Conservation (phyloP, 1,284 basidiomycete species). For the Nidula niveotomentosa region DNA sequence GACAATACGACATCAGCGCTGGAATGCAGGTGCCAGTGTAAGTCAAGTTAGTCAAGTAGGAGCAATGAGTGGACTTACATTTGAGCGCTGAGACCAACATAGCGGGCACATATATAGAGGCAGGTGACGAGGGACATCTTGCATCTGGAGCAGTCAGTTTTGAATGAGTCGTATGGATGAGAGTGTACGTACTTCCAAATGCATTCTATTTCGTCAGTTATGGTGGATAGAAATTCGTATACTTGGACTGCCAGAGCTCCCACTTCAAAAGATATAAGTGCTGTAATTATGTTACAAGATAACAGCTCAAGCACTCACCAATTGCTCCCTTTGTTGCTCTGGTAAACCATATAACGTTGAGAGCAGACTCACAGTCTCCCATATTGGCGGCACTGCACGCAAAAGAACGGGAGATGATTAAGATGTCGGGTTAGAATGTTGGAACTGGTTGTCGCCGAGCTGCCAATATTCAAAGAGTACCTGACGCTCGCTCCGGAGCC, state of each 20-base stretch:
- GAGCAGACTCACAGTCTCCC: too few relatives aligned
- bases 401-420: too few relatives aligned
- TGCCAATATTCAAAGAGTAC: too few relatives aligned
- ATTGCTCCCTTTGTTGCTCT: too few relatives aligned
- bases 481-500: too few relatives aligned
- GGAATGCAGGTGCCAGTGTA: too few relatives aligned
- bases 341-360: too few relatives aligned
- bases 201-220: conserved; percentile 5
- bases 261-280: not conserved
- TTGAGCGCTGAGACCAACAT: conserved; percentile 13
- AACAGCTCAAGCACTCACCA: too few relatives aligned
- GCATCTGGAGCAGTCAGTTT: not conserved
- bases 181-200: conserved; percentile 2
- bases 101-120: conserved; percentile 16
- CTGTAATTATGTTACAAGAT: too few relatives aligned
- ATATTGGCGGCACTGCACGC: too few relatives aligned
- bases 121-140: conserved; percentile 4
- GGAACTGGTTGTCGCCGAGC: too few relatives aligned
- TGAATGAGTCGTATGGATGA: not conserved
- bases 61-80: conserved; percentile 10
- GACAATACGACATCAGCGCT: not conserved
- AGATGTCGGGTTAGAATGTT: too few relatives aligned
- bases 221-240: not conserved
- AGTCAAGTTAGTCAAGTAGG: not conserved
- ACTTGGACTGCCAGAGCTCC: conserved; percentile 6